These are phyloP conservation scores for Trichoderma brevicompactum DNA, from an alignment of 2,329 filamentous ascomycete species.

Conservation along the genomic window DNA sequence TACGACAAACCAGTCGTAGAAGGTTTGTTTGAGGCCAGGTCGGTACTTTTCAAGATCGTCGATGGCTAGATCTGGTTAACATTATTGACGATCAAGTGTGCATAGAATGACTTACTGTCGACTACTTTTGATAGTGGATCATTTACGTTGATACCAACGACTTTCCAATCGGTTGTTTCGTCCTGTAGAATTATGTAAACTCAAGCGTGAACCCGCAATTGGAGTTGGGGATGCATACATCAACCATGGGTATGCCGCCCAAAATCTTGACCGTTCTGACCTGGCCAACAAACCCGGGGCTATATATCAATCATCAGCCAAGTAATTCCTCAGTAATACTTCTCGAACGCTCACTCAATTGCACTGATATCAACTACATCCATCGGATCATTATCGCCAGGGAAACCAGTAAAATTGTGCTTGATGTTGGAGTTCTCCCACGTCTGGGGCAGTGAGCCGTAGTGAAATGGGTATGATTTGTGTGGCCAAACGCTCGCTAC, in stretches of 20 bases:
- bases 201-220: neutral
- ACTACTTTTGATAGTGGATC: slow-evolving; percentile 45
- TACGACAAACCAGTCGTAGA: slow-evolving; percentile 48
- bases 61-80: slow-evolving; percentile 37
- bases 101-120: slow-evolving; percentile 37
- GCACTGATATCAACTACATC: slow-evolving; percentile 47
- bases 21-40: slow-evolving; percentile 42
- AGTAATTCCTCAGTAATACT: neutral
- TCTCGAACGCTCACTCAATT: slow-evolving; percentile 36
- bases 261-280: slow-evolving; percentile 50
- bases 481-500: slow-evolving; percentile 51
- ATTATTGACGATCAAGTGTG: too few relatives aligned
- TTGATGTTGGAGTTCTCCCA: slow-evolving; percentile 50
- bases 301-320: neutral
- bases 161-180: slow-evolving; percentile 47
- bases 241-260: slow-evolving; percentile 46
- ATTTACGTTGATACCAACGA: slow-evolving; percentile 45
- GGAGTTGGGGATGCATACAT: slow-evolving; percentile 35
- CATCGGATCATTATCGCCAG: slow-evolving; percentile 50
- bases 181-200: slow-evolving; percentile 1
- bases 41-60: slow-evolving; percentile 47
- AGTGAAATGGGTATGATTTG: slow-evolving; percentile 49
- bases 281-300: slow-evolving; percentile 43
- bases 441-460: slow-evolving; percentile 51
- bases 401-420: slow-evolving; percentile 44